Evolutionary conservation across 2,329 filamentous ascomycete species (phyloP).

Genomic region (Metarhizium robertsii): DNA sequence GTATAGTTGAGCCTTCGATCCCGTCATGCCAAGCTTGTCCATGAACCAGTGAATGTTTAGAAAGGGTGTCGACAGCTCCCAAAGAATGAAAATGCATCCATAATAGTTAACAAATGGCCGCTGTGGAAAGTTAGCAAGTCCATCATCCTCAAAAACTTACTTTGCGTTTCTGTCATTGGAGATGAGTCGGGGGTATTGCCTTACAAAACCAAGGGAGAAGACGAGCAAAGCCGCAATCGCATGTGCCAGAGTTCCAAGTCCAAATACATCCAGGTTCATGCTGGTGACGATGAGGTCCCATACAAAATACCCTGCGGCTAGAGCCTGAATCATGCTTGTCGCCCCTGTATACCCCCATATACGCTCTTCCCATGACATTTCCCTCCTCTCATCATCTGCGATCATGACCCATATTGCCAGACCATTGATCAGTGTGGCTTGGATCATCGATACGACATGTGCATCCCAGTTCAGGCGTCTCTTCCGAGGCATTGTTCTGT

Average conservation of each 20-base stretch:
- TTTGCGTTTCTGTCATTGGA: neutral
- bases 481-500: constrained; percentile 54
- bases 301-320: constrained; percentile 74
- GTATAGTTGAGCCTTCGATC: constrained; percentile 62
- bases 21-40: constrained; percentile 76
- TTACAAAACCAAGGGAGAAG: constrained; percentile 71
- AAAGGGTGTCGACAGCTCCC: constrained; percentile 78
- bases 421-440: constrained; percentile 62
- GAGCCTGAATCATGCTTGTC: constrained; percentile 62
- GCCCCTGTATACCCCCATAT: constrained; percentile 72
- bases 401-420: constrained; percentile 68
- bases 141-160: neutral
- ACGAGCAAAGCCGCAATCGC: constrained; percentile 65
- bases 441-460: constrained; percentile 75
- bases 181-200: constrained; percentile 21
- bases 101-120: constrained; percentile 81
- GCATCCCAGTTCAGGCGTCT: constrained; percentile 72
- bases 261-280: constrained; percentile 61
- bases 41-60: constrained; percentile 89
- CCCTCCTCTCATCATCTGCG: constrained; percentile 55
- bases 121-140: constrained; percentile 31
- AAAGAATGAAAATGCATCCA: constrained; percentile 70
- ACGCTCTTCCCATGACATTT: constrained; percentile 57
- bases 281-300: constrained; percentile 71
- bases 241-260: constrained; percentile 67